A percentile compares a stretch with the other conserved stretches of the same genome.
These are phyloP conservation scores for Guyanaporus albipodus DNA, from an alignment of 768 basidiomycete genomes.

Conservation along the genomic window DNA sequence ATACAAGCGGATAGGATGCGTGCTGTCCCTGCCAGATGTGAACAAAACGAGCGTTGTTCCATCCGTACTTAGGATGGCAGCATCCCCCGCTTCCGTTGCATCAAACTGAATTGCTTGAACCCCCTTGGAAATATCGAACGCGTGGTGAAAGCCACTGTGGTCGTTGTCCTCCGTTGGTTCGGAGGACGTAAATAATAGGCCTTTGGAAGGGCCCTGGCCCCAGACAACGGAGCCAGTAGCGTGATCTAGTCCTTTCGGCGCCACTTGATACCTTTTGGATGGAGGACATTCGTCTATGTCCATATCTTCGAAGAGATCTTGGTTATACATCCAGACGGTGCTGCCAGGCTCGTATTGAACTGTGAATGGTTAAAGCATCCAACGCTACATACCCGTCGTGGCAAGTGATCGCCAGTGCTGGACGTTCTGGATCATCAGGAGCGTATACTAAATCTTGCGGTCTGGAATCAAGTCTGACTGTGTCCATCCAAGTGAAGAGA, in stretches of 20 bases:
- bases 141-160: slow-evolving; percentile 45
- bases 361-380: not conserved
- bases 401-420: slow-evolving; percentile 36
- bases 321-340: slow-evolving; percentile 18
- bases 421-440: slow-evolving; percentile 33
- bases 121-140: slow-evolving; percentile 39
- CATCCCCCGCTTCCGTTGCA: slow-evolving; percentile 51
- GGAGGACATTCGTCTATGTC: slow-evolving; percentile 11
- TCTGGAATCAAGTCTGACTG: slow-evolving; percentile 25
- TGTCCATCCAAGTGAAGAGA: not conserved
- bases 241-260: slow-evolving; percentile 20
- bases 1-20: slow-evolving; percentile 46
- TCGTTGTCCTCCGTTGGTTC: slow-evolving; percentile 35
- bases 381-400: slow-evolving; percentile 24
- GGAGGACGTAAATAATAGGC: slow-evolving; percentile 52
- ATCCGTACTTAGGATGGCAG: slow-evolving; percentile 40
- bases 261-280: slow-evolving; percentile 11
- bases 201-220: slow-evolving; percentile 41
- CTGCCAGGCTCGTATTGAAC: slow-evolving; percentile 11
- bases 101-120: slow-evolving; percentile 35
- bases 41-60: slow-evolving; percentile 38
- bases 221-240: slow-evolving; percentile 48
- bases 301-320: slow-evolving; percentile 23
- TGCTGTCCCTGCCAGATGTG: slow-evolving; percentile 22
- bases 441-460: slow-evolving; percentile 47